Evolutionary conservation across 345 rosid species (phyloP).

Genomic region (Hirschfeldia incana): DNA sequence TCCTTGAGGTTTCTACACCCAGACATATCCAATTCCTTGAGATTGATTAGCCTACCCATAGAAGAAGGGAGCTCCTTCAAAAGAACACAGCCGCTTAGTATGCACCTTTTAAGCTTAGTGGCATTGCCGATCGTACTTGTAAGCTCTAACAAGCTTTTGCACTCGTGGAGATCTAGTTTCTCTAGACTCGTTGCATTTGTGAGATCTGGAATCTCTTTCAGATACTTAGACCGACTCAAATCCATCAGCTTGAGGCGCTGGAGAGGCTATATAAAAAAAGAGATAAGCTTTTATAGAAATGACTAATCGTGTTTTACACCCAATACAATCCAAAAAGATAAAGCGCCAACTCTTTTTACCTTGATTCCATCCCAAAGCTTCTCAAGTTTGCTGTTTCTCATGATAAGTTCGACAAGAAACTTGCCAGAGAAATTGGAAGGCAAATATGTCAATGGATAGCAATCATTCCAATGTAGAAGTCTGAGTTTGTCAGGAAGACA

Average conservation of each 20-base stretch:
- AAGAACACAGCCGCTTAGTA: not conserved
- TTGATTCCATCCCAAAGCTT: slow-evolving; percentile 29
- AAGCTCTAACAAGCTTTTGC: no score
- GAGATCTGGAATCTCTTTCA: not conserved
- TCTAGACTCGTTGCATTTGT: not conserved
- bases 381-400: not conserved
- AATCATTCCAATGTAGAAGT: not conserved
- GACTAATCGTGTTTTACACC: not conserved
- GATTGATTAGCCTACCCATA: not conserved
- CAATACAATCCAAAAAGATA: not conserved
- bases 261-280: not conserved
- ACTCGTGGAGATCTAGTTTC: no score
- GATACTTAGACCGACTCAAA: not conserved
- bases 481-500: not conserved
- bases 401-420: slow-evolving; percentile 17
- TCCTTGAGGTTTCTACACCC: slow-evolving; percentile 4
- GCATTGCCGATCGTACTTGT: no score
- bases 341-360: not conserved
- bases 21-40: slow-evolving; percentile 15
- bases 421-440: slow-evolving; percentile 1
- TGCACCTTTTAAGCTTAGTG: no score
- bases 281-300: not conserved
- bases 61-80: slow-evolving; percentile 3
- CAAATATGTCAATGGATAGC: not conserved
- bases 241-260: not conserved